phyloP scores from a whole-genome alignment of 768 basidiomycete species.

The Tylopilus sp. region DNA sequence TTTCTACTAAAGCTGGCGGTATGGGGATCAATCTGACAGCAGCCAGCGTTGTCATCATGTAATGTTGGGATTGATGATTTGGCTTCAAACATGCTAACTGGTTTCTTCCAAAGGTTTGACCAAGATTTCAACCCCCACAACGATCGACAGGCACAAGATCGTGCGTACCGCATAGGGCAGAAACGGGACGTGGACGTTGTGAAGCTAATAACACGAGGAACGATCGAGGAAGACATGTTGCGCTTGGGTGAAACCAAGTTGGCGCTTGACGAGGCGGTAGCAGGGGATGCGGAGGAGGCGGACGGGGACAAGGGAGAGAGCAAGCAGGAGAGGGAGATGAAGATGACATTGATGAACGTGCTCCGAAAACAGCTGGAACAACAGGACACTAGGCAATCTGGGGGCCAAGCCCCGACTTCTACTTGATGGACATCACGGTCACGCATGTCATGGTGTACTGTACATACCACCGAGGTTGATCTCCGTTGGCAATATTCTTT shows the following conservation, averaged over 20 bases:
- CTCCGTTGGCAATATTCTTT: conserved; percentile 6
- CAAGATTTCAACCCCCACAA: conserved; percentile 99
- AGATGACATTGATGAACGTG: conserved; percentile 80
- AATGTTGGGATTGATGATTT: conserved; percentile 22
- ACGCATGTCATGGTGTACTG: conserved; percentile 12
- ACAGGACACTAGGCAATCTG: conserved; percentile 34
- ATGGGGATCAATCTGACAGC: conserved; percentile 98
- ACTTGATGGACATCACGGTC: conserved; percentile 10
- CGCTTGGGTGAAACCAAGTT: conserved; percentile 86
- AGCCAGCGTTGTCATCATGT: conserved; percentile 94
- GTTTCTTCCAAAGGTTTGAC: conserved; percentile 66
- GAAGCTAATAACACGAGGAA: conserved; percentile 86
- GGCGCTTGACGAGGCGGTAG: conserved; percentile 90
- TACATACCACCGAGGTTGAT: conserved; percentile 21
- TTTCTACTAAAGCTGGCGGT: conserved; percentile 90
- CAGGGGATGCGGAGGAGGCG: conserved; percentile 61
- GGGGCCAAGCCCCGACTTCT: not conserved
- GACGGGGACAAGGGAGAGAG: conserved; percentile 57
- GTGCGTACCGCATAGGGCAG: conserved; percentile 96
- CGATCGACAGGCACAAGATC: conserved; percentile 95
- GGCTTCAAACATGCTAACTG: not conserved
- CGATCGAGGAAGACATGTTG: conserved; percentile 97
- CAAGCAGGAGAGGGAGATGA: conserved; percentile 76
- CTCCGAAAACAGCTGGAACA: conserved; percentile 79
- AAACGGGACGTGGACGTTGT: conserved; percentile 92